Evolutionary conservation across 208 protist species (phyloP).

Genomic region (Wallacemonas sp.): DNA sequence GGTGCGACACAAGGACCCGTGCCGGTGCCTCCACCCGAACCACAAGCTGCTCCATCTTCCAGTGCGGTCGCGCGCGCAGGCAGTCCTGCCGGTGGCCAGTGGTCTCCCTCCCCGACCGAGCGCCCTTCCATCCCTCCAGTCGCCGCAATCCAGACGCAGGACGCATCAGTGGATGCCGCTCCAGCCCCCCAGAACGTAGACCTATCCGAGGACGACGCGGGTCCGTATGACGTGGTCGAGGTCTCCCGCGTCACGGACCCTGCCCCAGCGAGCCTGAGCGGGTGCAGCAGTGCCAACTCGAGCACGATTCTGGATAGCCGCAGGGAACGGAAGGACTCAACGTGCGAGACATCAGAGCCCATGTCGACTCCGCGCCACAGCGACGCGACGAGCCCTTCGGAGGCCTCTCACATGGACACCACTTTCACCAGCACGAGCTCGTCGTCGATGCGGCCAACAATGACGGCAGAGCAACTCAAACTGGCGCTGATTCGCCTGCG

Average conservation of each 20-base stretch:
- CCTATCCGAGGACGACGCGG: constrained; percentile 2
- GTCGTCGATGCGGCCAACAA: constrained; percentile 35
- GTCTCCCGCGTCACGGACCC: constrained; percentile 7
- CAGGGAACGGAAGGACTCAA: background rate
- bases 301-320: background rate
- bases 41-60: background rate
- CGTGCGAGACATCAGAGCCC: constrained; percentile 7
- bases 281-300: background rate
- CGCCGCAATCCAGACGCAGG: background rate
- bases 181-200: too few species aligned
- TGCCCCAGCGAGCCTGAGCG: constrained; percentile 20
- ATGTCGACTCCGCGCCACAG: background rate
- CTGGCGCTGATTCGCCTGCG: constrained; percentile 57
- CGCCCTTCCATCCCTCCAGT: background rate
- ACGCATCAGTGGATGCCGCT: background rate
- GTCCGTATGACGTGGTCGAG: constrained; percentile 10
- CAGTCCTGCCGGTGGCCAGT: background rate
- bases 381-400: background rate
- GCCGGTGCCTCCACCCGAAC: background rate
- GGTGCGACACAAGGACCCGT: background rate
- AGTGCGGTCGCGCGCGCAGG: background rate
- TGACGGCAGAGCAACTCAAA: constrained; percentile 77
- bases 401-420: background rate
- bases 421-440: constrained; percentile 19
- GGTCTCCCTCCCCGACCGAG: background rate